Percentiles rank a stretch among this genome's conserved stretches.
Conservation (phyloP, 352 stramenopile species). For the Phytophthora meadii region DNA sequence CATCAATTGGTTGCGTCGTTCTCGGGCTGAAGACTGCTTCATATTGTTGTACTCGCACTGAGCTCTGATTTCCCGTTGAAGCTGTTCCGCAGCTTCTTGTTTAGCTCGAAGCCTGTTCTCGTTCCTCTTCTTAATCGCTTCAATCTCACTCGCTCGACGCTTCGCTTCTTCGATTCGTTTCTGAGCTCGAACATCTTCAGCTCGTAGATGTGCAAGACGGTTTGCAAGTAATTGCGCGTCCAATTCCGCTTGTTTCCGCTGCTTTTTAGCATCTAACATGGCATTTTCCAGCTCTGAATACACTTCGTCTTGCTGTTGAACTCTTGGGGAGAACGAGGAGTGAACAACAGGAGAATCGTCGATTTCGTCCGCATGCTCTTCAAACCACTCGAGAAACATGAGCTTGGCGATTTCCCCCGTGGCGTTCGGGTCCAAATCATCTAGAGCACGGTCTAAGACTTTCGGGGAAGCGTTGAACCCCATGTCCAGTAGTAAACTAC, state of each 20-base stretch:
- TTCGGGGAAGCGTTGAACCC: conserved; percentile 63
- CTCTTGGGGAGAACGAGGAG: conserved; percentile 15
- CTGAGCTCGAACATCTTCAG: conserved; percentile 62
- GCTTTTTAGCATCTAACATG: conserved; percentile 58
- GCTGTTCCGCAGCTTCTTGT: conserved; percentile 55
- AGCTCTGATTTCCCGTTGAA: conserved; percentile 60
- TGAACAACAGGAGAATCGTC: conserved; percentile 28
- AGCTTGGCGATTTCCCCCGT: conserved; percentile 74
- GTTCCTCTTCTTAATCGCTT: conserved; percentile 69
- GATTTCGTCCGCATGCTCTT: conserved; percentile 70
- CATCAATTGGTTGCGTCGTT: conserved; percentile 51
- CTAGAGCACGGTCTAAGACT: conserved; percentile 61
- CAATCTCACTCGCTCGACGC: conserved; percentile 63
- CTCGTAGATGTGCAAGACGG: conserved; percentile 63
- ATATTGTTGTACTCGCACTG: conserved; percentile 64
- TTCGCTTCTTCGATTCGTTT: conserved; percentile 79
- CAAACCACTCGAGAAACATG: conserved; percentile 79
- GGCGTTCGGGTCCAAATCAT: conserved; percentile 76
- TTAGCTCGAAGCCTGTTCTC: conserved; percentile 56
- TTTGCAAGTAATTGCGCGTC: conserved; percentile 72
- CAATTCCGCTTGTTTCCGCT: conserved; percentile 58
- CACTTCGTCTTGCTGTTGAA: conserved; percentile 36
- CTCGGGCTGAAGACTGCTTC: conserved; percentile 42
- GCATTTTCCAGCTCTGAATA: conserved; percentile 54
- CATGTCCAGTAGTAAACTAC: conserved; percentile 72